phyloP scores from a whole-genome alignment of 139 green algal genomes.

The Closterium sp. region DNA sequence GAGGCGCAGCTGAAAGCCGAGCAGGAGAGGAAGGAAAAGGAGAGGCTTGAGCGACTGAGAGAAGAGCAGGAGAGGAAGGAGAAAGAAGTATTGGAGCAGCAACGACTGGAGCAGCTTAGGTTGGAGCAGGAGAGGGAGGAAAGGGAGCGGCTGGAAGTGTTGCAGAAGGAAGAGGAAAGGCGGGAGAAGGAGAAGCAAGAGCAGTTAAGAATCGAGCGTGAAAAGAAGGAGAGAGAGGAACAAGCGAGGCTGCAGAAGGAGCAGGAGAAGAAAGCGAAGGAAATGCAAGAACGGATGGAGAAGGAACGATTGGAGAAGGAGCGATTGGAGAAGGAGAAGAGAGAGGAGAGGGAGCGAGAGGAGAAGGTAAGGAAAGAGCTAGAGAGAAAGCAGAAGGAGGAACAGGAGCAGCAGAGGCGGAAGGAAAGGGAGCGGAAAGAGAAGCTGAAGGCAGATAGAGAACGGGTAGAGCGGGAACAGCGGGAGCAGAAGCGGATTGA shows the following conservation, averaged over 20 bases:
- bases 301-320: not conserved
- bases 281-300: not conserved
- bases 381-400: not conserved
- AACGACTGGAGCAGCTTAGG: not conserved
- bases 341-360: not conserved
- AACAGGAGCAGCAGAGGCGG: not conserved
- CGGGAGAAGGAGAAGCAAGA: not conserved
- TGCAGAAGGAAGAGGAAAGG: not conserved
- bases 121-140: not conserved
- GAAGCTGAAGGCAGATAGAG: not conserved
- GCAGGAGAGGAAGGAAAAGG: not conserved
- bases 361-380: not conserved
- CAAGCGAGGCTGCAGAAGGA: not conserved
- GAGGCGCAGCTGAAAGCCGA: not conserved
- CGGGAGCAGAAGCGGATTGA: not conserved
- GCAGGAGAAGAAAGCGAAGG: constrained; percentile 1
- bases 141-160: not conserved
- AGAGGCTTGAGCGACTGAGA: not conserved
- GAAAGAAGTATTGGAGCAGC: not conserved
- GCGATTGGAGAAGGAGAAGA: not conserved
- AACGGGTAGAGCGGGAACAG: not conserved
- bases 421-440: not conserved
- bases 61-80: not conserved
- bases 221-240: not conserved
- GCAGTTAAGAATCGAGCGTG: not conserved